Base-by-base conservation (phyloP, 192 early-diverging fungal genomes). In the Backusella luteola region DNA sequence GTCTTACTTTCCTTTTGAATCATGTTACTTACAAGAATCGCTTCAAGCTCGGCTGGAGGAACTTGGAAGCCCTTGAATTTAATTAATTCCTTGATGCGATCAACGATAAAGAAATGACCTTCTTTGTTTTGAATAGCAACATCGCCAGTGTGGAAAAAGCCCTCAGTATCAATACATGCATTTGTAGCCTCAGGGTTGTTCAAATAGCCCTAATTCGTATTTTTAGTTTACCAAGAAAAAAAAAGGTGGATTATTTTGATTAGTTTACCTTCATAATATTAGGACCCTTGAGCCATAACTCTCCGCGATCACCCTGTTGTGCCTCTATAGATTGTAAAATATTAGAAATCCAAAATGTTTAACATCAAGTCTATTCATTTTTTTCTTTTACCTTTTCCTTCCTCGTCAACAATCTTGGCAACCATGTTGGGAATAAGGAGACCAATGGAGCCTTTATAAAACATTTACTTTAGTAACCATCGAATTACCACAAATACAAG, bases 271-370 rank as follows among this genome's bases (percentile, higher is more conserved):
- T 91, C 95, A 96, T 96, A 71, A 97, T 79, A 76, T 92, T 98
- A 17, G 94, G 93, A 0, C 79, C 74, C 34, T 75, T 76, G 72
- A 96, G 74, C 85, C 93, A 96, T 53, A 99, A 82, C 84, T 97
- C 96, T 42, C 96, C 97, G 0, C 71, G 76, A 67, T 92, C 76
- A 38, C 85, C 81, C 32, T 79, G 71, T 0, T 80, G 87, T 7
- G 90, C 71, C 69, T 90, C 90, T 84, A 73, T 32, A 23, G 7
- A 70, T 34, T 23, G 5, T 71, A 34, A 35, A 0, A 12, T 39
- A 19, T 52, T 2, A 63, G 21, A 39, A 3, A 8, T 39, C 38
- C 9, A 12, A 32, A 32, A 21, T 19, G 6, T 1, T 53, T n/a
- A 53, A 53, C 17, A 6, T 19, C 17, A n/a, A 1, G 32, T 21